Conservation (phyloP, 257 asterid species). For the Nicotiana sylvestris region DNA sequence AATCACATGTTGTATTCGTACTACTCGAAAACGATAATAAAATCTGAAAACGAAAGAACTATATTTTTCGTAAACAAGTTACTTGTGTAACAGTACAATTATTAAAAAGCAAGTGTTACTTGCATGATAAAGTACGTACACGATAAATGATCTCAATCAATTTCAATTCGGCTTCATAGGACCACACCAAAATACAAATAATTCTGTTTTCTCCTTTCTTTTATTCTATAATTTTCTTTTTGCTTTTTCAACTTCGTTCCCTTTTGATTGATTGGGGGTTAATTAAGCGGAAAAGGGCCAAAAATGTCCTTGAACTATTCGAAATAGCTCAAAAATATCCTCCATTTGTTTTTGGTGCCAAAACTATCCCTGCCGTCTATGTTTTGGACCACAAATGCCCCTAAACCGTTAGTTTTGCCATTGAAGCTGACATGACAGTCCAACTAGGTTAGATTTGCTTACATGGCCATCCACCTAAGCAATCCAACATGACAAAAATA, state of each 20-base stretch:
- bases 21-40: background rate
- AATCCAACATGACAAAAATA: no score
- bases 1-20: background rate
- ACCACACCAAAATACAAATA: background rate
- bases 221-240: background rate
- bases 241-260: background rate
- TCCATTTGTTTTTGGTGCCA: no score
- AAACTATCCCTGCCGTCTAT: no score
- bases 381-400: no score
- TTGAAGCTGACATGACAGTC: no score
- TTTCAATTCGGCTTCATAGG: background rate
- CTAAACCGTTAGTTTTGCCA: no score
- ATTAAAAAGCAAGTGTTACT: background rate
- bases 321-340: no score
- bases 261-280: background rate
- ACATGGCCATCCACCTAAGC: no score
- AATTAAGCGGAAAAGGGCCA: no score
- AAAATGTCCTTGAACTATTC: no score
- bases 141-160: background rate
- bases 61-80: background rate
- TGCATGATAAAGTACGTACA: background rate
- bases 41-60: background rate
- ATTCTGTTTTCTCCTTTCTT: background rate
- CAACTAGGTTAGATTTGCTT: no score
- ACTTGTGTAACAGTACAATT: background rate